Conservation (phyloP, 2,329 filamentous ascomycete genomes). For the Coniochaeta sp. region DNA sequence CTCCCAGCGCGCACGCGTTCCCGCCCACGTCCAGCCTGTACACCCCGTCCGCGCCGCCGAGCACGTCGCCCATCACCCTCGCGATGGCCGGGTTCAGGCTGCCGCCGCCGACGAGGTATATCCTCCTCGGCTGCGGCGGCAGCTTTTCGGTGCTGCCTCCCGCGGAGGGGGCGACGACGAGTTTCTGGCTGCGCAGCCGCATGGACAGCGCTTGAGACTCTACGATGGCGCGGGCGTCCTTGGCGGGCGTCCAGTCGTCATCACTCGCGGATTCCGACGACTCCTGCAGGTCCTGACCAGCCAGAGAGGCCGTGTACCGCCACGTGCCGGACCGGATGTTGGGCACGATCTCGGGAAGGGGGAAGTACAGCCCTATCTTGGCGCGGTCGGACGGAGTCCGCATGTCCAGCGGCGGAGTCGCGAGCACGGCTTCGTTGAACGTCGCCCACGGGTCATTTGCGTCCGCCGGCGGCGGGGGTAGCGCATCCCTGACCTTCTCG, state of each 20-base stretch:
- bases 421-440: slow-evolving; percentile 70
- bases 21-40: slow-evolving; percentile 91
- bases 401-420: slow-evolving; percentile 63
- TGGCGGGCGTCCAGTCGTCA: slow-evolving; percentile 42
- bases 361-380: slow-evolving; percentile 90
- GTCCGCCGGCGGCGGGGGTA: slow-evolving; percentile 45
- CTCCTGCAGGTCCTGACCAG: slow-evolving; percentile 43
- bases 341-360: slow-evolving; percentile 89
- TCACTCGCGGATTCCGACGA: slow-evolving; percentile 17
- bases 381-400: slow-evolving; percentile 47
- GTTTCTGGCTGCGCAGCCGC: slow-evolving; percentile 71
- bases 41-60: slow-evolving; percentile 83
- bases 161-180: too few species aligned
- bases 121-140: slow-evolving; percentile 76
- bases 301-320: slow-evolving; percentile 59
- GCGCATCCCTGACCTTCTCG: slow-evolving; percentile 77
- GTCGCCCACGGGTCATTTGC: slow-evolving; percentile 59
- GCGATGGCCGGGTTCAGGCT: slow-evolving; percentile 87
- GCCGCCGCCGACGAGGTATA: slow-evolving; percentile 93
- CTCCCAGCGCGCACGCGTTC: slow-evolving; percentile 89
- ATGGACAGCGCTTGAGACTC: slow-evolving; percentile 94
- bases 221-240: slow-evolving; percentile 80
- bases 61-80: slow-evolving; percentile 74
- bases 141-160: too few species aligned
- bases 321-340: slow-evolving; percentile 82